These are phyloP conservation scores for Colletotrichum sp. DNA, from an alignment of 2,329 filamentous ascomycete species.

Conservation along the genomic window DNA sequence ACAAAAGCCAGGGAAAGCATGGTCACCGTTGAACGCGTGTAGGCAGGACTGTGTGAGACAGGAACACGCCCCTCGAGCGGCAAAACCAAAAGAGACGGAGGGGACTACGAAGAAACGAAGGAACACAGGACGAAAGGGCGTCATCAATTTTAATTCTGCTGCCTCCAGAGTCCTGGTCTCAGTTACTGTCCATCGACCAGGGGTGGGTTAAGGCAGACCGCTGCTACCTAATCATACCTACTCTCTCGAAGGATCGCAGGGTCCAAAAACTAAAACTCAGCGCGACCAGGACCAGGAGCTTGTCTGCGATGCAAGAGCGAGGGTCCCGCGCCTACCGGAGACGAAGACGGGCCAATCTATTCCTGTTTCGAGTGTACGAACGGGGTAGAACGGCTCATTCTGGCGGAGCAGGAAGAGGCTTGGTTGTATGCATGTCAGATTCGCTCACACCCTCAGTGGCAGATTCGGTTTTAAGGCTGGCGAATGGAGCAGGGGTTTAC, in stretches of 20 bases:
- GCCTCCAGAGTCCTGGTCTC: not conserved
- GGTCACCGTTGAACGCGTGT: not conserved
- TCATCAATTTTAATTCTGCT: not conserved
- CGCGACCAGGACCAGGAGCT: not conserved
- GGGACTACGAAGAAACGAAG: not conserved
- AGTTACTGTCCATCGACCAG: too few relatives aligned
- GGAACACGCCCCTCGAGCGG: not conserved
- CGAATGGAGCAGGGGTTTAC: not conserved
- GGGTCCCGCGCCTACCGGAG: not conserved
- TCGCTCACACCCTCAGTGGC: not conserved
- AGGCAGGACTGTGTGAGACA: not conserved
- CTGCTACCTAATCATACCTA: not conserved
- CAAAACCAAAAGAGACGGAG: not conserved
- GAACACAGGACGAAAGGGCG: not conserved
- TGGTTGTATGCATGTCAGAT: not conserved
- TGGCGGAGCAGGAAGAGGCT: not conserved
- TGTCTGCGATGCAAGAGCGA: not conserved
- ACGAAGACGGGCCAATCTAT: not conserved
- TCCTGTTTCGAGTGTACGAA: not conserved
- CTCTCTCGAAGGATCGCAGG: not conserved
- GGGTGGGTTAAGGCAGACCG: not conserved
- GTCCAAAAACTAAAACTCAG: not conserved
- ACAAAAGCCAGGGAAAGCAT: not conserved
- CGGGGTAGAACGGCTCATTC: not conserved
- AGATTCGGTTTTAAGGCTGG: not conserved